Evolutionary conservation across 495 filamentous ascomycete genomes (phyloP).

Genomic region (Aspergillus avenaceus): DNA sequence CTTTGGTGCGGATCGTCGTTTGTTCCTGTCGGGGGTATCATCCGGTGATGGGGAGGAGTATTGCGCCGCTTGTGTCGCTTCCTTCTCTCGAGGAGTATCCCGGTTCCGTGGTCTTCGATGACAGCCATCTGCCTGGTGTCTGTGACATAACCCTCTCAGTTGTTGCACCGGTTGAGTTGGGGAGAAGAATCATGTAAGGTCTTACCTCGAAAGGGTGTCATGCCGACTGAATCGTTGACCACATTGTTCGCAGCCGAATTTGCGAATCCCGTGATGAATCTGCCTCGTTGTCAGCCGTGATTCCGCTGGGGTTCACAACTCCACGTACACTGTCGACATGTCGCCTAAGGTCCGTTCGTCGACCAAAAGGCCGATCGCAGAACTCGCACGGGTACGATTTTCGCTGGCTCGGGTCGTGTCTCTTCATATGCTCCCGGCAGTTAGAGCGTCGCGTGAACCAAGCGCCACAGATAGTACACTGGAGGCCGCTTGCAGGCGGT

Average conservation of each 20-base stretch:
- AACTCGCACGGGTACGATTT: conserved; percentile 67
- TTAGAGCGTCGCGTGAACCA: conserved; percentile 87
- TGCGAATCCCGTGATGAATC: conserved; percentile 71
- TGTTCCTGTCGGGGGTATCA: not conserved
- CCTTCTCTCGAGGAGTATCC: not conserved
- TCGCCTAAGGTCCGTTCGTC: conserved; percentile 80
- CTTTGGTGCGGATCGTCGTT: not conserved
- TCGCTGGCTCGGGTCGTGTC: conserved; percentile 72
- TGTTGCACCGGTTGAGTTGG: too few relatives aligned
- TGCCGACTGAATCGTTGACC: conserved; percentile 72
- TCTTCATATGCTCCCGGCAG: conserved; percentile 85
- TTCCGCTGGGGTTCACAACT: not conserved
- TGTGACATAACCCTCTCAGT: conserved; percentile 4
- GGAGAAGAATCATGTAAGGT: too few relatives aligned
- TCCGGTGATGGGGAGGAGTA: not conserved
- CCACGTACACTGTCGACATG: conserved; percentile 72
- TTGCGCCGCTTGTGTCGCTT: not conserved
- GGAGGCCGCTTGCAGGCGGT: conserved; percentile 46
- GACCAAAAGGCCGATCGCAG: conserved; percentile 41
- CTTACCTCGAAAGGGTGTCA: conserved; percentile 77
- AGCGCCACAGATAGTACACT: conserved; percentile 73
- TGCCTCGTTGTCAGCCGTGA: conserved; percentile 20
- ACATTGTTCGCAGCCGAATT: conserved; percentile 68
- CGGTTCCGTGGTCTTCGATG: conserved; percentile 1
- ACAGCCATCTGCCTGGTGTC: conserved; percentile 18